These are phyloP conservation scores for Myrmaecium sp. DNA, from an alignment of 2,329 filamentous ascomycete genomes.

Conservation along the genomic window DNA sequence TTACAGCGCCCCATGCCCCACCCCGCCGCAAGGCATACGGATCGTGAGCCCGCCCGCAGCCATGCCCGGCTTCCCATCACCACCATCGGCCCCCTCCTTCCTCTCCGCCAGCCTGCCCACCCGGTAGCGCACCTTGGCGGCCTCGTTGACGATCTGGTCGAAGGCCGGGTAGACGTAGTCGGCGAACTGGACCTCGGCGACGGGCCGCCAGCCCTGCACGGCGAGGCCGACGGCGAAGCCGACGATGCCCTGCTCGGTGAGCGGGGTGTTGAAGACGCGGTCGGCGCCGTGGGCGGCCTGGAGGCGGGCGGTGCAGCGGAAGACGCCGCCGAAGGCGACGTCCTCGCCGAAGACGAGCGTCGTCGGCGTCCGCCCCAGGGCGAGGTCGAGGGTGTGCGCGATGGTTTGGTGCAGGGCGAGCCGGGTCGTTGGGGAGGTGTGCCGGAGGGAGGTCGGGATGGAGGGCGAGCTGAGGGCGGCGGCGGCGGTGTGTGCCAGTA, in stretches of 20 bases:
- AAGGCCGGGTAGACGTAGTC: constrained; percentile 90
- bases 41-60: constrained; percentile 63
- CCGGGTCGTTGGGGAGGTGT: constrained; percentile 59
- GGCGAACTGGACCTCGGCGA: constrained; percentile 91
- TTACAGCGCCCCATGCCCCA: constrained; percentile 69
- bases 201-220: constrained; percentile 77
- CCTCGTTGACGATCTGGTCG: constrained; percentile 88
- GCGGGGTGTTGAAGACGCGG: constrained; percentile 88
- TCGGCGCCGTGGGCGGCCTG: constrained; percentile 74
- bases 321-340: constrained; percentile 92
- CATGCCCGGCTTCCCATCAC: constrained; percentile 28
- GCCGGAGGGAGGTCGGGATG: constrained; percentile 39
- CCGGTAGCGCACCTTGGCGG: constrained; percentile 71
- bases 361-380: constrained; percentile 66
- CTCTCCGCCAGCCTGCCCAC: too few relatives aligned
- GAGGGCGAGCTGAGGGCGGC: constrained; percentile 55
- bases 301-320: constrained; percentile 83
- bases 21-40: constrained; percentile 77
- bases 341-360: constrained; percentile 93
- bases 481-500: constrained; percentile 67
- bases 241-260: constrained; percentile 86
- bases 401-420: constrained; percentile 91
- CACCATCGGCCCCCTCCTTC: too few relatives aligned
- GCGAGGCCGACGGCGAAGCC: constrained; percentile 86
- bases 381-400: constrained; percentile 73